Percentiles rank a stretch among this genome's conserved stretches.
Evolutionary conservation across 2,329 filamentous ascomycete species (phyloP).

Genomic region (Leptographium wingfieldii): DNA sequence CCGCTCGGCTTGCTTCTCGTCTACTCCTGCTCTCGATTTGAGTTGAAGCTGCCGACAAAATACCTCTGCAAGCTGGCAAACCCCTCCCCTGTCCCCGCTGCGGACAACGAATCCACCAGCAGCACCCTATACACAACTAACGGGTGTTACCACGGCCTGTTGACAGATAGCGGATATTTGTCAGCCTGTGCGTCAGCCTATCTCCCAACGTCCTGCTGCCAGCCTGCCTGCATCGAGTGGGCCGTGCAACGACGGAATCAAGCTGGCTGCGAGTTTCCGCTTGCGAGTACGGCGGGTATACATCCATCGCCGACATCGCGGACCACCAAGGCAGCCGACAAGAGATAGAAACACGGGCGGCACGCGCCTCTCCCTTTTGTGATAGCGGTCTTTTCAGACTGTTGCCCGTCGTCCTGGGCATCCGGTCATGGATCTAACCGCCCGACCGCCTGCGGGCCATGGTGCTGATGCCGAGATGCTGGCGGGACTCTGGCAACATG

Average conservation of each 20-base stretch:
- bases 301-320: neutral
- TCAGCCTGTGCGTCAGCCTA: neutral
- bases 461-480: constrained; percentile 33
- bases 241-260: neutral
- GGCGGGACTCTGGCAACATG: constrained; percentile 48
- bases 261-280: neutral
- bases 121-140: neutral
- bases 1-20: neutral
- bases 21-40: neutral
- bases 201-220: neutral
- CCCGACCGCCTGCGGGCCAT: constrained; percentile 12
- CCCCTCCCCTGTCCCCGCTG: neutral
- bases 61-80: neutral
- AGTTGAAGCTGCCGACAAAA: neutral
- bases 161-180: neutral
- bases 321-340: neutral
- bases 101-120: neutral
- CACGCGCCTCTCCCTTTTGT: no score
- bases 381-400: no score
- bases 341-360: no score
- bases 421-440: constrained; percentile 25
- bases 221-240: neutral
- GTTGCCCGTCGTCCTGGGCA: no score
- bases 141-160: neutral
- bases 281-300: neutral